Evolutionary conservation across 352 stramenopile genomes (phyloP).

Genomic region (Pythium biforme): DNA sequence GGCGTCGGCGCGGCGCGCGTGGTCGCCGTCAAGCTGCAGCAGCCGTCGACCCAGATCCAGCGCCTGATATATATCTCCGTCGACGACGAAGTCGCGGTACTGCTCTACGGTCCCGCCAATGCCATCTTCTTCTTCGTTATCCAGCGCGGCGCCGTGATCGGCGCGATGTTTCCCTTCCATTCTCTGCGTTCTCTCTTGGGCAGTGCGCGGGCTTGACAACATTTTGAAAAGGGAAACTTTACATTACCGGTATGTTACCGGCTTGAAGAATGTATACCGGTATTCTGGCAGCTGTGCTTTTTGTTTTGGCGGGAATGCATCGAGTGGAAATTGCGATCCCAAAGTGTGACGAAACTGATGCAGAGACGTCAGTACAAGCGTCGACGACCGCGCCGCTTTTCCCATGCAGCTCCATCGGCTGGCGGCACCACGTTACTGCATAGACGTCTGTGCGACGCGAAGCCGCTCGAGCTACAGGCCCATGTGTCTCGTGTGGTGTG

Average conservation of each 20-base stretch:
- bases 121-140: not conserved
- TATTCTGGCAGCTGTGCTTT: not conserved
- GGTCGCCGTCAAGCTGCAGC: conserved; percentile 43
- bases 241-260: conserved; percentile 10
- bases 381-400: not conserved
- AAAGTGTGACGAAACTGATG: not conserved
- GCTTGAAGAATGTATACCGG: conserved; percentile 4
- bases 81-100: conserved; percentile 46
- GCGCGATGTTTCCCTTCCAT: conserved; percentile 10
- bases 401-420: not conserved
- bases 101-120: conserved; percentile 27
- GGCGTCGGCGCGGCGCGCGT: conserved; percentile 38
- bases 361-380: not conserved
- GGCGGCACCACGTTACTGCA: conserved; percentile 10
- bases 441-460: conserved; percentile 1
- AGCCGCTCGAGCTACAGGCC: conserved; percentile 14
- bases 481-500: conserved; percentile 13
- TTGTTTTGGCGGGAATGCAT: conserved; percentile 14
- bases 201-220: not conserved
- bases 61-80: conserved; percentile 43
- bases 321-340: too few species aligned
- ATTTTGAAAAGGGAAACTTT: conserved; percentile 21
- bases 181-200: not conserved
- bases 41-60: conserved; percentile 53
- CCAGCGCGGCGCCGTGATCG: not conserved